Evolutionary conservation across 495 filamentous ascomycete species (phyloP), one percentile per base, ranked within the genome.

Genomic region (Tuber microsphaerosporum): DNA sequence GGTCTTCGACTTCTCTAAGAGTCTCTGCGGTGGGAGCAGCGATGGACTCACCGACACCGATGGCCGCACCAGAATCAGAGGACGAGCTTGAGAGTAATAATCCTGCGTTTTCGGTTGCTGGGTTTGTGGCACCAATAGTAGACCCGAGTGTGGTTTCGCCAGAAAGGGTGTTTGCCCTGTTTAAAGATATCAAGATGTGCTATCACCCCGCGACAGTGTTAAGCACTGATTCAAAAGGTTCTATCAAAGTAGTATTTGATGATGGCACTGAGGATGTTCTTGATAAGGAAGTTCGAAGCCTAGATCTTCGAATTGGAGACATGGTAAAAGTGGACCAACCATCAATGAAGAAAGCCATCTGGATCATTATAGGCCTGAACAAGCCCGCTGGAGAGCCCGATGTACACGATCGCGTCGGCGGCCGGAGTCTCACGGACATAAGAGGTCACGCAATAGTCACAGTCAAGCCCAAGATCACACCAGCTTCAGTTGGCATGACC

Each of bases 151-250:
- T 69, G 17, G 48, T 51, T 31, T 73, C 44, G 16, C 80, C 77
- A 0, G 56, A 75, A 41, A 56, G 81, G 34, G 81, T 83, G 19
- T 83, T 83, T 74, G 81, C 81, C 17, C 71, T 81, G 3, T 83
- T 83, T 70, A 80, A 80, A 68, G 81, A 83, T 43, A 68, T 71
- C 16, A 81, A 79, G 42, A 70, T 75, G 20, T 51, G 75, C 2
- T 83, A 83, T 43, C 75, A 83, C 42, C 81, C 81, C 1, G 81
- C 81, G 20, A 83, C 81, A 20, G 73, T 82, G 17, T 48, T 75
- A 19, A 73, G 71, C 22, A 71, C 71, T 7, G 68, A 75, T 31
- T 41, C 44, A 31, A 68, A 69, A 26, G 73, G 70, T 8, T 71
- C 41, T 22, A 48, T 81, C 2, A 73, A 65, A 26, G 81, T 83